Base-by-base conservation (phyloP, 2,329 filamentous ascomycete species). In the Fusarium sterilihyphosum region DNA sequence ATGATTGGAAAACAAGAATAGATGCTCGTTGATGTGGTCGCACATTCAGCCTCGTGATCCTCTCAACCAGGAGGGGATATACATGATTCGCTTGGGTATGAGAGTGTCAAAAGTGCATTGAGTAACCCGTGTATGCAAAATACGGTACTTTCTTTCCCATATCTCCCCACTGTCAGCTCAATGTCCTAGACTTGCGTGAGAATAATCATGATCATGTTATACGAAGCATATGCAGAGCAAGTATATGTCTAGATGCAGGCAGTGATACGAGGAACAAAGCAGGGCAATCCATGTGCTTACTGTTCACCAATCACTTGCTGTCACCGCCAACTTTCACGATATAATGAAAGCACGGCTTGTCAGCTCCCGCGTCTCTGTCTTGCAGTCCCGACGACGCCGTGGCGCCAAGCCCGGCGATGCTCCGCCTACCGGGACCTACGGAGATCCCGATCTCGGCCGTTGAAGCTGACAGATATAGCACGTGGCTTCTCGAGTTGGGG, bases 341-440 rank as follows among this genome's bases (percentile, higher is more conserved):
- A n/a, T 14, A 50, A 10, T 43, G 12, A 8, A 40, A 9, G 35
- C 43, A 14, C 67, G 54, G 33, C 9, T 20, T 46, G 22, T 59
- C 53, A 44, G 49, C 47, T 59, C 33, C 65, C 61, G 50, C 10
- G 54, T n/a, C 49, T 35, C 33, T 29, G 52, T 18, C 35, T 56
- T 53, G n/a, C 29, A 59, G 50, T 41, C 65, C 75, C 60, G 49
- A 56, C 71, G 59, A 65, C 61, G 54, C 71, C 66, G 71, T 76
- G 61, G 54, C 65, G 67, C 58, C 59, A 61, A 67, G 63, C 65
- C 65, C 73, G 61, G 71, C 47, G 20, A 54, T 54, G 41, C 67
- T 77, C 68, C 61, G 71, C 64, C 61, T 47, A 38, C 44, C 53
- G 57, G 46, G 41, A 49, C 61, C 26, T 16, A 24, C 52, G 53